Conservation (phyloP, 345 rosid species). For the Salix caprea region DNA sequence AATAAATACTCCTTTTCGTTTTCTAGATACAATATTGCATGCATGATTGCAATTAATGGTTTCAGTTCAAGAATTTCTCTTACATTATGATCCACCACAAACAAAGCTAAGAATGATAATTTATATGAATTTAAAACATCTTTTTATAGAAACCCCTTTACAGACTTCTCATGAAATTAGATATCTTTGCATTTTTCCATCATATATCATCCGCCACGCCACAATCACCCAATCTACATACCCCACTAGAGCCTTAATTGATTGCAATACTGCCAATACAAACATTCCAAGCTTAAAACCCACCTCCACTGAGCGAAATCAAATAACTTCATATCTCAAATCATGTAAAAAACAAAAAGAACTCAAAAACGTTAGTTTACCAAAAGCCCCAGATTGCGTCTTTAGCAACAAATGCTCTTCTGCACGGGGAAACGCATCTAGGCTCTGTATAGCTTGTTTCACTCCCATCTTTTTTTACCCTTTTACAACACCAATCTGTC, state of each 20-base stretch:
- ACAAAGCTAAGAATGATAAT: background rate
- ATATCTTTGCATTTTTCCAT: background rate
- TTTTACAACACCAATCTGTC: background rate
- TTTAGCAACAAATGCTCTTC: constrained; percentile 93
- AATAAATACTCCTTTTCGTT: background rate
- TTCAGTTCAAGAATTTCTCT: background rate
- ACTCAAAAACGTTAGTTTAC: constrained; percentile 23
- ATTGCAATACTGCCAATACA: background rate
- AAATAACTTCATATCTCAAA: background rate
- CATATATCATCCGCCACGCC: background rate
- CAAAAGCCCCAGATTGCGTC: constrained; percentile 92
- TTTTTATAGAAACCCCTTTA: background rate
- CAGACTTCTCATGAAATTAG: background rate
- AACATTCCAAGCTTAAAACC: background rate
- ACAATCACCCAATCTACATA: background rate
- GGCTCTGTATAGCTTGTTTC: constrained; percentile 73
- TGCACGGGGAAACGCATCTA: constrained; percentile 94
- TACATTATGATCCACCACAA: background rate
- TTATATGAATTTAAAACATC: background rate
- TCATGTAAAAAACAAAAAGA: background rate
- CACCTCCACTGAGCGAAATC: background rate
- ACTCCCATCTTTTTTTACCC: constrained; percentile 48
- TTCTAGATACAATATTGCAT: background rate
- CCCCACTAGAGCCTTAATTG: background rate
- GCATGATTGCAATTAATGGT: background rate